These are phyloP conservation scores for Xylariaceae sp. DNA, from an alignment of 2,329 filamentous ascomycete genomes.

Conservation along the genomic window DNA sequence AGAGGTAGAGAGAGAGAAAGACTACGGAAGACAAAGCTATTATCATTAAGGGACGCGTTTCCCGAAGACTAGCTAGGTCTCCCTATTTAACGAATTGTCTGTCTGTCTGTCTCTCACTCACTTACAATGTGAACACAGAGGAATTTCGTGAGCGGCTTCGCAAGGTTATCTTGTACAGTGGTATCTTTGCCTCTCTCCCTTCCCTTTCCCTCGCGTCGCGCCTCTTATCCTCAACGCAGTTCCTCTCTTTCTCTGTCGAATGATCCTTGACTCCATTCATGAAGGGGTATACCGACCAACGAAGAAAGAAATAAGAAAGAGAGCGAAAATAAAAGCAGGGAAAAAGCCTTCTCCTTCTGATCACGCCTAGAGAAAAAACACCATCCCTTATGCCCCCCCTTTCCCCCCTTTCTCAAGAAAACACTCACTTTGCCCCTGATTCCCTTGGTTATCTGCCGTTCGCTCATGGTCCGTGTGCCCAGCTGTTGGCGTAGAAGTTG, in stretches of 20 bases:
- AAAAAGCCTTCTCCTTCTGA: no score
- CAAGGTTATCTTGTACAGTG: conserved; percentile 2
- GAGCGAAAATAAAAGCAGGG: neutral
- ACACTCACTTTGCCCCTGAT: neutral
- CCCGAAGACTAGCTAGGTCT: neutral
- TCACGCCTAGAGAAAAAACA: neutral
- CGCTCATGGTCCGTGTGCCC: conserved; percentile 18
- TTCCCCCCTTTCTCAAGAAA: neutral
- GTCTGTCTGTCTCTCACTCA: neutral
- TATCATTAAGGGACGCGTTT: neutral
- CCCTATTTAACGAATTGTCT: neutral
- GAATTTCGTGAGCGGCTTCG: neutral
- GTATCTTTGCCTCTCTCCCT: neutral
- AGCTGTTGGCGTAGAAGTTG: conserved; percentile 29
- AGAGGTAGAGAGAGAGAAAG: neutral
- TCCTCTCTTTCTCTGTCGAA: neutral
- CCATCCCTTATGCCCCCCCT: neutral
- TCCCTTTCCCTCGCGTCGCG: no score
- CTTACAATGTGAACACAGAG: neutral
- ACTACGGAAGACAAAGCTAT: neutral
- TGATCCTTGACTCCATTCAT: neutral
- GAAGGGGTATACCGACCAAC: neutral
- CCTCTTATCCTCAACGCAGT: neutral
- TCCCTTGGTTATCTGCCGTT: neutral
- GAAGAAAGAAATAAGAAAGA: neutral